Conservation (phyloP, 495 filamentous ascomycete genomes). For the Penicillium atrosanguineum region DNA sequence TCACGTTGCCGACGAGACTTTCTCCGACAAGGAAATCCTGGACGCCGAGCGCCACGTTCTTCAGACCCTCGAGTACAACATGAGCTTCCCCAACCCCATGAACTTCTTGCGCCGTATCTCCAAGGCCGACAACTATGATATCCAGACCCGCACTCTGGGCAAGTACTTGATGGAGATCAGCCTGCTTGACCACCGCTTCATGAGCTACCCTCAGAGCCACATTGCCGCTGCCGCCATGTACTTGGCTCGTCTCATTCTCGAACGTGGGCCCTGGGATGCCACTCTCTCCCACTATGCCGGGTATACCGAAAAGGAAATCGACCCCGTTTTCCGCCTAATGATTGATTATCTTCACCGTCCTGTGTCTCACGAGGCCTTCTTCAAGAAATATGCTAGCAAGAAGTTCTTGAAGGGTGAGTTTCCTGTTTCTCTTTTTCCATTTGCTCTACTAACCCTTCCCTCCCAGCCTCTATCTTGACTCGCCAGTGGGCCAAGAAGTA, state of each 20-base stretch:
- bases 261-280: slow-evolving; percentile 86
- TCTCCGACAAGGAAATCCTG: slow-evolving; percentile 93
- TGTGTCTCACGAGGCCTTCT: slow-evolving; percentile 93
- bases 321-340: slow-evolving; percentile 91
- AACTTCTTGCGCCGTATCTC: slow-evolving; percentile 98
- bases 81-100: slow-evolving; percentile 99
- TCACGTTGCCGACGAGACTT: slow-evolving; percentile 94
- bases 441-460: slow-evolving; percentile 13
- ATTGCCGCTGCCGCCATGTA: slow-evolving; percentile 94
- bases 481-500: slow-evolving; percentile 89
- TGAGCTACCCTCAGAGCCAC: slow-evolving; percentile 81
- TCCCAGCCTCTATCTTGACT: slow-evolving; percentile 80
- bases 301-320: slow-evolving; percentile 87
- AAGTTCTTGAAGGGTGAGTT: slow-evolving; percentile 90
- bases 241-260: slow-evolving; percentile 81
- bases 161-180: slow-evolving; percentile 99
- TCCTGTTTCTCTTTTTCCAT: not conserved
- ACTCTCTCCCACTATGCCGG: slow-evolving; percentile 92
- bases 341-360: slow-evolving; percentile 89
- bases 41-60: slow-evolving; percentile 94
- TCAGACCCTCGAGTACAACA: slow-evolving; percentile 86
- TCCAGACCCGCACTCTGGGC: slow-evolving; percentile 91
- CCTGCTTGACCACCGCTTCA: slow-evolving; percentile 88
- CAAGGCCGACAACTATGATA: slow-evolving; percentile 97
- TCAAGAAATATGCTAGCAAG: slow-evolving; percentile 99